Evolutionary conservation across 495 filamentous ascomycete species (phyloP), one percentile per base, ranked within the genome.

Genomic region (Tuber melanosporum): DNA sequence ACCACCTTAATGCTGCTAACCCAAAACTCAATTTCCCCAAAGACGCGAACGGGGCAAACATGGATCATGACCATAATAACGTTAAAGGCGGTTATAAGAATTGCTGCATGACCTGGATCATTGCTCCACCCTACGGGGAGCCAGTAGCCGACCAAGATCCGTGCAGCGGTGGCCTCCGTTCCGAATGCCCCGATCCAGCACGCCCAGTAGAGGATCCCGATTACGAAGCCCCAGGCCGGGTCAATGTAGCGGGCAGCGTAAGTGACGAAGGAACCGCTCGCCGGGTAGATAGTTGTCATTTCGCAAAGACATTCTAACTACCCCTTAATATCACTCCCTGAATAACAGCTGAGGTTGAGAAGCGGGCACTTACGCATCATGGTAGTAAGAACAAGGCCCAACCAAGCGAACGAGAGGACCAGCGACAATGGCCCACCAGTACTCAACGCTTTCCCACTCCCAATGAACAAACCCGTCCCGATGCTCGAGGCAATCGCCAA

Each of bases 191-290:
- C 84, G 66, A 86, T 83, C 91, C 91, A 93, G 81, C 88, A 86
- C 71, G 92, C 85, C 74, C 90, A 88, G 81, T 93, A 93, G 69
- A 77, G 73, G 66, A 78, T 46, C 20, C 93, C 93, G 76, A 90
- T 89, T 39, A 92, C 90, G 79, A 94, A 94, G 49, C 93, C 93
- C 82, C 94, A 86, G 80, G 91, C 91, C 17, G 91, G 91, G 77
- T 94, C 91, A 79, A 93, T 89, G 80, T 93, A 91, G 57, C 92
- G 90, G 49, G 91, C 86, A 47, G 92, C 92, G 74, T 93, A 94
- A 32, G 91, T 86, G 1, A 87, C 85, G 81, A 89, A 88, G 71
- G 85, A 85, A 76, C 88, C 88, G 73, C 86, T 86, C 79, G 86
- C 83, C 4, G 91, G 89, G 74, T 92, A 87, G 87, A 88, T 91